Percentiles rank a stretch among this genome's conserved stretches.
Conservation (phyloP, 129 eudicot genomes). For the Flaveria robusta region DNA sequence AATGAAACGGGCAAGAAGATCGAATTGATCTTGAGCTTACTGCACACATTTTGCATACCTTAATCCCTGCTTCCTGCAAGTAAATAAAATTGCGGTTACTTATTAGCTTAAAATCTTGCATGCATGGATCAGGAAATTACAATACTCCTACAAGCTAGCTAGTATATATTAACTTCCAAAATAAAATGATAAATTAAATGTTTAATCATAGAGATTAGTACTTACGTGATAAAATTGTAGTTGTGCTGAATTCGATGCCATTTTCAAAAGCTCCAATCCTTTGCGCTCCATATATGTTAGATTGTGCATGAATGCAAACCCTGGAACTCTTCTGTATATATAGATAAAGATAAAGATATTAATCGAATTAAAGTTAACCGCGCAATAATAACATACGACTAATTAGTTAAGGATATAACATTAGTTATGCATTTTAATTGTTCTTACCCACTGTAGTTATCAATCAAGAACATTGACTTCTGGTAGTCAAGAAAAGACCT, state of each 20-base stretch:
- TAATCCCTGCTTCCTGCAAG: constrained; percentile 82
- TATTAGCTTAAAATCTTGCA: constrained; percentile 37
- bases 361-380: neutral
- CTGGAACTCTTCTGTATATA: constrained; percentile 67
- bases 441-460: constrained; percentile 26
- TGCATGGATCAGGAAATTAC: constrained; percentile 47
- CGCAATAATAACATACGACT: neutral
- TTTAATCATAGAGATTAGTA: neutral
- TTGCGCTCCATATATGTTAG: constrained; percentile 56
- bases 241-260: constrained; percentile 50
- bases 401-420: neutral
- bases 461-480: constrained; percentile 37
- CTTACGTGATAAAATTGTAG: constrained; percentile 76
- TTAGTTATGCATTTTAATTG: neutral
- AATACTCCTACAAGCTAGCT: no score
- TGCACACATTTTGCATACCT: constrained; percentile 49
- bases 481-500: constrained; percentile 53
- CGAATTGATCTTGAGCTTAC: constrained; percentile 3
- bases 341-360: neutral
- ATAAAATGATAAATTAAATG: no score
- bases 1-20: neutral
- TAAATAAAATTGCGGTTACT: neutral
- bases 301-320: constrained; percentile 63
- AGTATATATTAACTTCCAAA: no score
- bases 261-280: constrained; percentile 46